phyloP scores from a whole-genome alignment of 2,329 filamentous ascomycete genomes.

The Xylaria sp. region DNA sequence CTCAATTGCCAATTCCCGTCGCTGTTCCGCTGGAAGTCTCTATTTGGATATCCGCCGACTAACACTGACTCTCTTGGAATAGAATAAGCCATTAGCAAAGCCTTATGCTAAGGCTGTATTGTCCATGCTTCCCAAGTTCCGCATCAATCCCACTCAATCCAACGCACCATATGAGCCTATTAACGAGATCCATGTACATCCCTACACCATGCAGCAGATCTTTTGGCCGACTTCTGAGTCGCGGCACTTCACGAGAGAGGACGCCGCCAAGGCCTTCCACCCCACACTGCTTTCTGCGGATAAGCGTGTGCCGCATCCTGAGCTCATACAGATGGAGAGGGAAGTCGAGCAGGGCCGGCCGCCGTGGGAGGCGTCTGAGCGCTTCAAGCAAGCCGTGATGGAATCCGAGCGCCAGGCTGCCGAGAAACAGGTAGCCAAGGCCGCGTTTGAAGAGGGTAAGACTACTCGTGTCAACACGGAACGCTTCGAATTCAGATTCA shows the following conservation, averaged over 20 bases:
- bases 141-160: constrained; percentile 63
- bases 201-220: constrained; percentile 70
- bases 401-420: constrained; percentile 59
- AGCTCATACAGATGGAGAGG: constrained; percentile 68
- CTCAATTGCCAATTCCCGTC: constrained; percentile 37
- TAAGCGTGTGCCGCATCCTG: constrained; percentile 69
- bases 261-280: constrained; percentile 74
- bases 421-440: constrained; percentile 51
- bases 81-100: constrained; percentile 81
- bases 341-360: constrained; percentile 56
- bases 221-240: constrained; percentile 73
- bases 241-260: constrained; percentile 70
- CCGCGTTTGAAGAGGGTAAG: constrained; percentile 49
- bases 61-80: constrained; percentile 19
- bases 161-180: constrained; percentile 66
- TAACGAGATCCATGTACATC: constrained; percentile 73
- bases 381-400: constrained; percentile 55
- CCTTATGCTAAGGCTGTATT: constrained; percentile 82
- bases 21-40: constrained; percentile 33
- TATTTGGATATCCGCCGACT: constrained; percentile 38
- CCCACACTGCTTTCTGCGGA: constrained; percentile 70
- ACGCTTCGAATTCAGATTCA: constrained; percentile 73
- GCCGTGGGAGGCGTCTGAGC: constrained; percentile 52
- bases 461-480: constrained; percentile 60
- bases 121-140: constrained; percentile 81